phyloP scores from a whole-genome alignment of 805 yeast species.

The Schwanniomyces vanrijiae region DNA sequence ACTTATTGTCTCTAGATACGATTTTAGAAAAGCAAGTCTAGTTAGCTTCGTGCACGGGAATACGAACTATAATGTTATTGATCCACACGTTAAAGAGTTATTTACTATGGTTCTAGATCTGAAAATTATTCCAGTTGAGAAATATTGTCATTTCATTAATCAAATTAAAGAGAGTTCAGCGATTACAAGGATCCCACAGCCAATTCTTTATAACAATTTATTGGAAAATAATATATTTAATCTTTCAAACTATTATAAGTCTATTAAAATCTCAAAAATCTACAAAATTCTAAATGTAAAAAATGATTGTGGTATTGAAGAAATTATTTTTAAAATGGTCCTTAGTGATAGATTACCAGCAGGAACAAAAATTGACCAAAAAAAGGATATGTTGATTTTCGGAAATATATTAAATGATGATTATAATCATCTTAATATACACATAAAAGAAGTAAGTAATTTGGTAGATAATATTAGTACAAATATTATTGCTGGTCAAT shows the following conservation, averaged over 20 bases:
- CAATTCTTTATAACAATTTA: conserved; percentile 18
- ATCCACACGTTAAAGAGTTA: conserved; percentile 7
- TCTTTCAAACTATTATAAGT: conserved; percentile 28
- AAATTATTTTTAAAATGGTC: conserved; percentile 34
- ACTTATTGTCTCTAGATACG: conserved; percentile 31
- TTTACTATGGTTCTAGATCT: conserved; percentile 9
- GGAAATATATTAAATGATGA: conserved; percentile 8
- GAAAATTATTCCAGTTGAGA: conserved; percentile 14
- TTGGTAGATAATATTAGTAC: conserved; percentile 17
- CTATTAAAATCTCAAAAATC: conserved; percentile 22
- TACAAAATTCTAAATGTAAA: conserved; percentile 15
- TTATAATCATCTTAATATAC: conserved; percentile 18
- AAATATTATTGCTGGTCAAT: conserved; percentile 1
- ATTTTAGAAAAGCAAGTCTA: conserved; percentile 30
- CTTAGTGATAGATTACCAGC: conserved; percentile 28
- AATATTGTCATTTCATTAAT: conserved; percentile 14
- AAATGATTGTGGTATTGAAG: conserved; percentile 20
- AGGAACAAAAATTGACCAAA: conserved; percentile 34
- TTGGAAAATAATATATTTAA: conserved; percentile 32
- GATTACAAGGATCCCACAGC: conserved; percentile 9
- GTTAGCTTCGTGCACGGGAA: conserved; percentile 15
- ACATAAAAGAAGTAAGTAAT: conserved; percentile 26
- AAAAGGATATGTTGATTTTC: conserved; percentile 22
- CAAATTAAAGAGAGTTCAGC: not conserved
- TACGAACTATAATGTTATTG: not conserved